Conservation (phyloP, 2,329 filamentous ascomycete genomes). For the Ophiostoma quercus region DNA sequence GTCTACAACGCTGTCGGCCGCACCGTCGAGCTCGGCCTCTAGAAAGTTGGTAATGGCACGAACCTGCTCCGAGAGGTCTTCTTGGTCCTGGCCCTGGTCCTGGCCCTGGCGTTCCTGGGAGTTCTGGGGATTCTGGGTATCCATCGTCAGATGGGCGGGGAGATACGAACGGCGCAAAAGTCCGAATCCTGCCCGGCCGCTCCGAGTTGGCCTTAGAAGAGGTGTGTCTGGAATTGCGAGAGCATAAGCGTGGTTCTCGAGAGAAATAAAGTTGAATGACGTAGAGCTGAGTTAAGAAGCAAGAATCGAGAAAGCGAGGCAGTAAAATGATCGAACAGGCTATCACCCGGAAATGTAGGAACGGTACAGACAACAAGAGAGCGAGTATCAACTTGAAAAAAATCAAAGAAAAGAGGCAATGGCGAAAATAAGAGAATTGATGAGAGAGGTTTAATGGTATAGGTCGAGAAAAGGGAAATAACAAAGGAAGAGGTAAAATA, state of each 20-base stretch:
- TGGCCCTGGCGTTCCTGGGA: background rate
- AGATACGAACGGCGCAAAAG: slow-evolving; percentile 10
- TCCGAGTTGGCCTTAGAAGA: background rate
- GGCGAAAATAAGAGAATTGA: too few relatives aligned
- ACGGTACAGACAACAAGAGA: too few relatives aligned
- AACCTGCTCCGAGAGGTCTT: slow-evolving; percentile 1
- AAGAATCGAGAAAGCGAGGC: too few relatives aligned
- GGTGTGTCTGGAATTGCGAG: background rate
- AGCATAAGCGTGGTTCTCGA: background rate
- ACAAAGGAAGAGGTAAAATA: too few relatives aligned
- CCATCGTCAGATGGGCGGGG: background rate
- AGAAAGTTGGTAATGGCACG: background rate
- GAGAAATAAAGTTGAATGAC: too few relatives aligned
- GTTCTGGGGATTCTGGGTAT: background rate
- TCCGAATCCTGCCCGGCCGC: background rate
- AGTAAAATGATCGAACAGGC: too few relatives aligned
- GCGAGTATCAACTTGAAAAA: too few relatives aligned
- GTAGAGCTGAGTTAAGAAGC: too few relatives aligned
- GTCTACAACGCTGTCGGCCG: background rate
- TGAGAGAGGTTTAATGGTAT: too few relatives aligned
- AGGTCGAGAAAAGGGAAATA: too few relatives aligned
- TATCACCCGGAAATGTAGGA: too few relatives aligned
- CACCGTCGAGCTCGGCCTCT: background rate
- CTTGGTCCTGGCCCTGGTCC: background rate
- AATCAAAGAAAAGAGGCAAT: too few relatives aligned